Evolutionary conservation across 2,329 filamentous ascomycete genomes (phyloP).

Genomic region (Parastagonospora nodorum): DNA sequence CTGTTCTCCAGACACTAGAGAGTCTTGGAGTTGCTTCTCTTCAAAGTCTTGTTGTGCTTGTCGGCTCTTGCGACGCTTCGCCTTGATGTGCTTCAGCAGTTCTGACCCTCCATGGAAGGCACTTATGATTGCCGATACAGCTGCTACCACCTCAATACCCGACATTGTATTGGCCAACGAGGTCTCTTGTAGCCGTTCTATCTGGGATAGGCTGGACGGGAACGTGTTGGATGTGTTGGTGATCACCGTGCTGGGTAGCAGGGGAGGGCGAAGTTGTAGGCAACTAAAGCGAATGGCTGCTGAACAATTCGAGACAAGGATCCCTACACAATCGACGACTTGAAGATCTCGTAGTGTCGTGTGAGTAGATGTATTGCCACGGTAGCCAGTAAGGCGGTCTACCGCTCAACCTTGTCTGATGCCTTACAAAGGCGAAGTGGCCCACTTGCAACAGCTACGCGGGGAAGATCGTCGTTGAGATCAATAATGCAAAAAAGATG

Average conservation of each 20-base stretch:
- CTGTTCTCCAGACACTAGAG: constrained; percentile 44
- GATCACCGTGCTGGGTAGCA: neutral
- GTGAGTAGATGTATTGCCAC: neutral
- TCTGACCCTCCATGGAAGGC: constrained; percentile 51
- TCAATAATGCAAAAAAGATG: constrained; percentile 1
- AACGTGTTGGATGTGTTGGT: neutral
- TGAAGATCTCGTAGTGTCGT: neutral
- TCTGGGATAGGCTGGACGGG: neutral
- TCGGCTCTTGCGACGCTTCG: constrained; percentile 38
- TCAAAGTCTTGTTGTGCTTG: constrained; percentile 37
- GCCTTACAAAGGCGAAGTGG: neutral
- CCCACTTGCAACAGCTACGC: neutral
- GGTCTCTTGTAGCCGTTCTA: neutral
- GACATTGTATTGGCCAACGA: neutral
- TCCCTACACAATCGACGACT: neutral
- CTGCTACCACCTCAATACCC: constrained; percentile 42
- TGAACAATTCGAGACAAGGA: neutral
- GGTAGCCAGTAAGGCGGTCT: neutral
- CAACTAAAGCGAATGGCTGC: neutral
- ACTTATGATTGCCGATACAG: constrained; percentile 50
- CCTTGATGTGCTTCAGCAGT: constrained; percentile 42
- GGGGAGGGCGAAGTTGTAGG: neutral
- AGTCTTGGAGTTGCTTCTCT: constrained; percentile 46
- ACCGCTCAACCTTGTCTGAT: neutral
- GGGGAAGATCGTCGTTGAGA: neutral